Evolutionary conservation across 345 rosid species (phyloP).

Genomic region (Eucalyptus polyanthemos): DNA sequence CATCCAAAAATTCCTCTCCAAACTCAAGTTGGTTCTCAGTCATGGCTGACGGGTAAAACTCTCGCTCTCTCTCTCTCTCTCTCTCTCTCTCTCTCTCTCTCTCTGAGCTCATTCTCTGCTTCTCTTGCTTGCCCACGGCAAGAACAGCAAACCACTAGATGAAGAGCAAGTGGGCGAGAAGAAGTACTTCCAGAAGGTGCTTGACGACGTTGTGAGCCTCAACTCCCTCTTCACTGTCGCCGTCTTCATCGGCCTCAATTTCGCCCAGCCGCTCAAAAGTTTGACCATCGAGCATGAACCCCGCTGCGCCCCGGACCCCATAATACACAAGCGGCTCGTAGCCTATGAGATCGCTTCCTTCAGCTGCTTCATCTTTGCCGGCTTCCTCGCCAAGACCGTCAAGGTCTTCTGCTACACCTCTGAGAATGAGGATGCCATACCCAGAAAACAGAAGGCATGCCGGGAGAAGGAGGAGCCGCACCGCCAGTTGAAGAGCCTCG

Average conservation of each 20-base stretch:
- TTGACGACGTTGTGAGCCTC: not conserved
- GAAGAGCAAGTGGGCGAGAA: not conserved
- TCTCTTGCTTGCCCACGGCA: not conserved
- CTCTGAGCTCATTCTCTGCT: not conserved
- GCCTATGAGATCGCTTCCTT: not conserved
- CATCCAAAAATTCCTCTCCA: not conserved
- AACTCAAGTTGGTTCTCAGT: not conserved
- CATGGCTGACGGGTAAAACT: not conserved
- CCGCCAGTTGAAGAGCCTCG: not conserved
- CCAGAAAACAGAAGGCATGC: rapidly evolving
- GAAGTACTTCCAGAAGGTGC: not conserved
- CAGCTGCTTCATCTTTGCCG: constrained; percentile 1
- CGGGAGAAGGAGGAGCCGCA: not conserved
- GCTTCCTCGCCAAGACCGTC: not conserved
- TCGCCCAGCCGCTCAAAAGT: not conserved
- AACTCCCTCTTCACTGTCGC: not conserved
- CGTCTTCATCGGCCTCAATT: not conserved
- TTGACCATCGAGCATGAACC: not conserved
- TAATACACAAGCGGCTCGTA: not conserved
- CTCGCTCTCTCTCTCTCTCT: not conserved
- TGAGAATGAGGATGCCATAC: not conserved
- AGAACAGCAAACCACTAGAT: not conserved
- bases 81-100: too few relatives aligned
- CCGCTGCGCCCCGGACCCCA: not conserved
- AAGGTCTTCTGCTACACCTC: not conserved